Conservation (phyloP, 257 asterid species). For the Thymus quinquecostatus region DNA sequence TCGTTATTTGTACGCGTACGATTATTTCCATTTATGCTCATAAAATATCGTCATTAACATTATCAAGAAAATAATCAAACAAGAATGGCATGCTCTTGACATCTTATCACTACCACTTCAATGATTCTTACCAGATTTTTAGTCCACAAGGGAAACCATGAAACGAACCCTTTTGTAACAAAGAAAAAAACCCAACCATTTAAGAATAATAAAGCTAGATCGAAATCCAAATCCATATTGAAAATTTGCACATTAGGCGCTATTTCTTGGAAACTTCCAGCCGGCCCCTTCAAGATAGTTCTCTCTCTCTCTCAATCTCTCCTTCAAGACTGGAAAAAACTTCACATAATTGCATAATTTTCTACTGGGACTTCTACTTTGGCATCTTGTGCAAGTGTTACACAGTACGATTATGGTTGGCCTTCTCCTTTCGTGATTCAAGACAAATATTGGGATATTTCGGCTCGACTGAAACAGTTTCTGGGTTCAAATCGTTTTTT, state of each 20-base stretch:
- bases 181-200: neutral
- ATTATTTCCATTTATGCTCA: too few relatives aligned
- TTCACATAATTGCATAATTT: constrained; percentile 7
- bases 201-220: constrained; percentile 23
- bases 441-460: constrained; percentile 15
- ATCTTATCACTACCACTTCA: too few relatives aligned
- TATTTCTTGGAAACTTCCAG: constrained; percentile 72
- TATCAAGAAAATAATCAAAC: too few relatives aligned
- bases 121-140: neutral
- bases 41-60: too few relatives aligned
- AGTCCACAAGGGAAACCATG: neutral
- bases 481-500: constrained; percentile 37
- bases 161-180: neutral
- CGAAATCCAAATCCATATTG: constrained; percentile 35
- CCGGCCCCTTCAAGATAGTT: constrained; percentile 31
- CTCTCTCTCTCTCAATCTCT: neutral
- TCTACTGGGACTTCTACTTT: neutral
- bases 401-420: neutral
- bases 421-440: neutral
- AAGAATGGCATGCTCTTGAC: too few relatives aligned
- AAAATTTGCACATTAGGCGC: constrained; percentile 30
- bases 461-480: constrained; percentile 25
- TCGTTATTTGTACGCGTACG: too few relatives aligned
- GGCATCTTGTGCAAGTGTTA: neutral
- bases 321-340: constrained; percentile 8